These are phyloP conservation scores for Parietaria judaica DNA, from an alignment of 306 rosid genomes.

Conservation along the genomic window DNA sequence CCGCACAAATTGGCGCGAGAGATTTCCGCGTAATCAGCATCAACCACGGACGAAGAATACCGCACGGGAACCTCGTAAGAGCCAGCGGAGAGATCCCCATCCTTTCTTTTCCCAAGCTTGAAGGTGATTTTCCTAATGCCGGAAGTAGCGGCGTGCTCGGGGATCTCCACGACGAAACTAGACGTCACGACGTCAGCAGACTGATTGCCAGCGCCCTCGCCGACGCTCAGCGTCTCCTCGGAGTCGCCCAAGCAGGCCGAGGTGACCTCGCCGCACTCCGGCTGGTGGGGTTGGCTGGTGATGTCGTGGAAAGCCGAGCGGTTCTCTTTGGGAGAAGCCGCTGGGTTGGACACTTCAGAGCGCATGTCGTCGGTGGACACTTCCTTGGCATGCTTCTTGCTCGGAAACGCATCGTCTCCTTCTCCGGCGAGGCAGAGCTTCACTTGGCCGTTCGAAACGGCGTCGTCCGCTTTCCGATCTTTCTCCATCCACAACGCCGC, in stretches of 20 bases:
- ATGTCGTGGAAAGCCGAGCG: conserved; percentile 53
- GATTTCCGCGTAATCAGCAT: conserved; percentile 17
- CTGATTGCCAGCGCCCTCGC: conserved; percentile 3
- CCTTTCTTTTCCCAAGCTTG: conserved; percentile 79
- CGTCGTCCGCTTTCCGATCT: conserved; percentile 22
- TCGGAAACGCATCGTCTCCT: conserved; percentile 40
- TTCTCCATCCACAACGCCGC: conserved; percentile 53
- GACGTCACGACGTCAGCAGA: conserved; percentile 40
- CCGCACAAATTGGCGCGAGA: no score
- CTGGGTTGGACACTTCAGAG: conserved; percentile 83
- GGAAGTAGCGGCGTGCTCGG: conserved; percentile 58
- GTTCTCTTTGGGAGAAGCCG: conserved; percentile 49
- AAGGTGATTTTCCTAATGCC: conserved; percentile 87
- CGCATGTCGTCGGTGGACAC: conserved; percentile 74
- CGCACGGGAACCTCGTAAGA: conserved; percentile 22
- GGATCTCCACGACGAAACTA: conserved; percentile 71
- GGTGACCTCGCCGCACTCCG: conserved; percentile 69
- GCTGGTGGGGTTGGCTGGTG: conserved; percentile 60
- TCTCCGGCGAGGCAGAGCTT: conserved; percentile 45
- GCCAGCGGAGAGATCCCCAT: conserved; percentile 32
- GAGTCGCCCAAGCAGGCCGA: conserved; percentile 55
- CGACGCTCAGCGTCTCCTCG: conserved; percentile 33
- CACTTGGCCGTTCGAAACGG: conserved; percentile 38
- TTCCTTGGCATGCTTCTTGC: conserved; percentile 67
- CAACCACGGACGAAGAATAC: conserved; percentile 27